phyloP scores from a whole-genome alignment of 345 rosid genomes.

The Geranium brycei region DNA sequence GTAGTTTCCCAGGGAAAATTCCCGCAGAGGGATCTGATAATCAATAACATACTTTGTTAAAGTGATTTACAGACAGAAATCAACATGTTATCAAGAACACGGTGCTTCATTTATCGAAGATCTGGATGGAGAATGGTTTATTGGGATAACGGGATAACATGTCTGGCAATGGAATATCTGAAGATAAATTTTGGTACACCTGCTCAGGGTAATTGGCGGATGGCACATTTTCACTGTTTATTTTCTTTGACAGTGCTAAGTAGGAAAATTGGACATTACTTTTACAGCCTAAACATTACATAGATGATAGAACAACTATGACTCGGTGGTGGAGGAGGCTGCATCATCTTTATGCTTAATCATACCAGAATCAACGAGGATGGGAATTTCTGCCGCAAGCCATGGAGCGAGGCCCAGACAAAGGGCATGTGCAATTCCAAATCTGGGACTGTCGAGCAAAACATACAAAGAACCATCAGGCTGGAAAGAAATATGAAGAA shows the following conservation, averaged over 20 bases:
- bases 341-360: constrained; percentile 95
- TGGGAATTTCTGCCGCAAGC: constrained; percentile 96
- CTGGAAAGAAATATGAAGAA: neutral
- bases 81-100: neutral
- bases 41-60: too few relatives aligned
- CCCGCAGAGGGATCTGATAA: constrained; percentile 1
- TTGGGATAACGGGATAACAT: too few relatives aligned
- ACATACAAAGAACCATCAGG: neutral
- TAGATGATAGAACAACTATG: constrained; percentile 25
- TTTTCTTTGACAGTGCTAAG: neutral
- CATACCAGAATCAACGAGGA: constrained; percentile 92
- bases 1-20: constrained; percentile 34
- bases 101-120: too few relatives aligned
- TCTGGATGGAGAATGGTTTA: too few relatives aligned
- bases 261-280: too few relatives aligned
- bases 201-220: too few relatives aligned
- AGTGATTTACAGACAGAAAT: neutral
- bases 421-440: constrained; percentile 93
- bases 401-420: constrained; percentile 98
- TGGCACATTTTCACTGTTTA: neutral
- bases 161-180: too few relatives aligned
- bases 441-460: constrained; percentile 58
- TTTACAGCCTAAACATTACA: too few relatives aligned
- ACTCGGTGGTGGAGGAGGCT: constrained; percentile 33
- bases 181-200: too few relatives aligned